phyloP scores from a whole-genome alignment of 306 rosid genomes.

The Pyrus communis region DNA sequence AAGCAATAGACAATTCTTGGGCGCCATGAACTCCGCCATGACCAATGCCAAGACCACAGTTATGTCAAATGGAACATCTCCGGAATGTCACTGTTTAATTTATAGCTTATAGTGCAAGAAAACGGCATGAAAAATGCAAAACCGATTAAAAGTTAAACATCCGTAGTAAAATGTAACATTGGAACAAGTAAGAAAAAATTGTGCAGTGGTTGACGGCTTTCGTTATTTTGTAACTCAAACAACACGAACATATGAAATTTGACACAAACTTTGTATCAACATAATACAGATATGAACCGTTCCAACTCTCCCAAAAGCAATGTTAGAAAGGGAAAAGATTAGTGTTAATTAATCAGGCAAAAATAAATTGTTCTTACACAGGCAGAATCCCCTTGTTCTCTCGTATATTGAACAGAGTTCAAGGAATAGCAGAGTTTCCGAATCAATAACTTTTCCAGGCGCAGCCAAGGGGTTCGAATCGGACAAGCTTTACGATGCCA shows the following conservation, averaged over 20 bases:
- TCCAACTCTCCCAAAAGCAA: background rate
- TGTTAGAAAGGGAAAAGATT: background rate
- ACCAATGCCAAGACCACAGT: background rate
- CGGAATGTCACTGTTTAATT: no score
- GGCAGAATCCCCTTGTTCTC: background rate
- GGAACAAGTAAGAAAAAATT: background rate
- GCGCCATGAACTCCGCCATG: background rate
- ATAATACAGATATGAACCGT: background rate
- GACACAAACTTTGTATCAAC: background rate
- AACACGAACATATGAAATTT: background rate
- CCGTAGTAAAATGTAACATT: no score
- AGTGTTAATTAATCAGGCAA: background rate
- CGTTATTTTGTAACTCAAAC: background rate
- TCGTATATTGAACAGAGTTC: background rate
- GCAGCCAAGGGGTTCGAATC: background rate
- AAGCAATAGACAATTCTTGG: no score
- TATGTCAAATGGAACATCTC: no score
- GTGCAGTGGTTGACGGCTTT: background rate
- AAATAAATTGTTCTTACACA: background rate
- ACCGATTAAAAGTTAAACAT: no score
- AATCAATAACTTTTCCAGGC: background rate
- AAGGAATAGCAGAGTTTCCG: background rate
- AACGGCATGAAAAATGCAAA: no score
- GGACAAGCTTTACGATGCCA: background rate
- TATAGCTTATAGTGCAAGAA: no score